Evolutionary conservation across 192 early-diverging fungal genomes (phyloP).

Genomic region (Coemansia javaensis): DNA sequence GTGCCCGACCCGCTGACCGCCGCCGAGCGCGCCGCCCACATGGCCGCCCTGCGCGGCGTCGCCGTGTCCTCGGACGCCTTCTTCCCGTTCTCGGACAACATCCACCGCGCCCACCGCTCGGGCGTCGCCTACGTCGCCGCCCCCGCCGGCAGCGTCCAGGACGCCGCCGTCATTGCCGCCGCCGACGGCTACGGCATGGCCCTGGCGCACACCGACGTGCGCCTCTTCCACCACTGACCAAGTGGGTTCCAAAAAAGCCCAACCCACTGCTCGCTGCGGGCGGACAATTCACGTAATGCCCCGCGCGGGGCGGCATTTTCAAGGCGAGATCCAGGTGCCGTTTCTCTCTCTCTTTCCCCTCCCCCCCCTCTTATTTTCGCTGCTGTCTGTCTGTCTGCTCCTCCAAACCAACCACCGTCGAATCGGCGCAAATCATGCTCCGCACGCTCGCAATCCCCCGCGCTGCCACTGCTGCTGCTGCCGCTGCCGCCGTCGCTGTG

Average conservation of each 20-base stretch:
- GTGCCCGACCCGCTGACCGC: conserved; percentile 77
- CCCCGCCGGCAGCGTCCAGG: conserved; percentile 87
- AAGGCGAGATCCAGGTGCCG: too few species aligned
- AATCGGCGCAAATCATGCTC: too few species aligned
- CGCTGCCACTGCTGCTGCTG: too few species aligned
- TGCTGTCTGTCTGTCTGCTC: too few species aligned
- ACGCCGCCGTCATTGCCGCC: conserved; percentile 73
- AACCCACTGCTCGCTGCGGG: too few species aligned
- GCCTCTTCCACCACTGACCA: conserved; percentile 91
- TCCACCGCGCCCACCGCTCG: conserved; percentile 75
- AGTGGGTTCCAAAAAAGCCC: neutral
- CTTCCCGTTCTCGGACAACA: conserved; percentile 98
- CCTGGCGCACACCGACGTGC: conserved; percentile 78
- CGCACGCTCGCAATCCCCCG: conserved; percentile 10
- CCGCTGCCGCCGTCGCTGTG: too few species aligned
- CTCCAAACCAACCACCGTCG: too few species aligned
- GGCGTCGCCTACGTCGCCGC: conserved; percentile 89
- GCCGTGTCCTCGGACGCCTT: conserved; percentile 95
- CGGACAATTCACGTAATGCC: too few species aligned
- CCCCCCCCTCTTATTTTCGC: conserved; percentile 1
- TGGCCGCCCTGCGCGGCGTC: conserved; percentile 64
- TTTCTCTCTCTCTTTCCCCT: too few species aligned
- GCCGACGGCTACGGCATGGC: conserved; percentile 81
- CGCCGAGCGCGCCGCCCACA: conserved; percentile 74
- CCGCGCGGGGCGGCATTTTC: too few species aligned